Evolutionary conservation across 208 protist genomes (phyloP), one percentile per base, ranked within the genome.

Genomic region (Trypanosoma mega): DNA sequence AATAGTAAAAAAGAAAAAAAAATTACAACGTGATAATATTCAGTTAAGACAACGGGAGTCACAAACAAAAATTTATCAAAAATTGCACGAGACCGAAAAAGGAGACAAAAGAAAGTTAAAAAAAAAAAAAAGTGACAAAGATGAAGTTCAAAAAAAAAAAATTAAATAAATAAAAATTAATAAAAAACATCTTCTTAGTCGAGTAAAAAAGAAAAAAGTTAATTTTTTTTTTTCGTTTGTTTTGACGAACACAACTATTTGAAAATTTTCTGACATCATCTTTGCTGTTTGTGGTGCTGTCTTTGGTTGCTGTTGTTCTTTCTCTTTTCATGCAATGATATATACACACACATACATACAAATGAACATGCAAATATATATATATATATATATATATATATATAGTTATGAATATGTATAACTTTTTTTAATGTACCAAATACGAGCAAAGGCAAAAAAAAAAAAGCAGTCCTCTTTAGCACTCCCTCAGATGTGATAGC

Each of bases 71-170:
- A n/a, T n/a, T n/a, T n/a, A n/a, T n/a, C 1, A 60, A 45, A 47
- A 48, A 1, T 2, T 52, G 18, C 16, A 63, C 9, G 36, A 44
- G 30, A 43, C 26, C 20, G 2, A 63, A 18, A 47, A 29, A 30
- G 21, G 33, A 29, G 33, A 2, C 2, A 31, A 2, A 27, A 29
- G 14, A 31, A 31, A 24, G 1, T 30, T 31, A 53, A 49, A 31
- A 49, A 54, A 64, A 62, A 43, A 63, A 63, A 64, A 54, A 14
- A 12, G 26, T 12, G 58, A 44, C 9, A 37, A 31, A 39, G 60
- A 33, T 52, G 47, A 41, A 56, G 36, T 30, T 52, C 39, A 27
- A 39, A 29, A 23, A 61, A 60, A 31, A 68, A n/a, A 60, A 60
- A 61, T 39, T 39, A 61, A 44, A 56, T 21, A 58, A 58, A 27